These are phyloP conservation scores for Conticribra weissflogii DNA, from an alignment of 108 stramenopile genomes.

Conservation along the genomic window DNA sequence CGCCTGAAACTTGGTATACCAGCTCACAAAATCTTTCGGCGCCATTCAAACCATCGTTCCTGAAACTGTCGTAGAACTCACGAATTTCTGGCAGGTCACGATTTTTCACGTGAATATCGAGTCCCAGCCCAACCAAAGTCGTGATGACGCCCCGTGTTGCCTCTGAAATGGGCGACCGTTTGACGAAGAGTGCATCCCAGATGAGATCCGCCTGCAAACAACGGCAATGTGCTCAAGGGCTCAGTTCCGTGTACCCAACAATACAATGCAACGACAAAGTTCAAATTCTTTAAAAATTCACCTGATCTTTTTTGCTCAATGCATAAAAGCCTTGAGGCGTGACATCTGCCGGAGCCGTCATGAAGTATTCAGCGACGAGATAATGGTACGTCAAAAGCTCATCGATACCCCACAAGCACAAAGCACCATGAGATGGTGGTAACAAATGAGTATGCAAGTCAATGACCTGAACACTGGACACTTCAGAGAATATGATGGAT, in stretches of 20 bases:
- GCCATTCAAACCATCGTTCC: constrained; percentile 53
- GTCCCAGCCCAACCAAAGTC: constrained; percentile 65
- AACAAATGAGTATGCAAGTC: constrained; percentile 94
- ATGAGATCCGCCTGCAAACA: constrained; percentile 61
- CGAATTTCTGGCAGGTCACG: constrained; percentile 80
- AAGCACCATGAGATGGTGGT: constrained; percentile 79
- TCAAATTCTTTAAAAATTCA: no score
- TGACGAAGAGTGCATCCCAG: constrained; percentile 85
- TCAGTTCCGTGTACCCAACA: no score
- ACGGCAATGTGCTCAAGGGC: no score
- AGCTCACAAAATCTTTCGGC: constrained; percentile 56
- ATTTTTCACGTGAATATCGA: constrained; percentile 40
- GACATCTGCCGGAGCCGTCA: constrained; percentile 73
- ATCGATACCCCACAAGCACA: constrained; percentile 91
- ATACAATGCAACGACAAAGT: no score
- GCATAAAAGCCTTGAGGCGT: constrained; percentile 69
- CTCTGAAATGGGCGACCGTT: constrained; percentile 84
- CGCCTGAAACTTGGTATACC: constrained; percentile 65
- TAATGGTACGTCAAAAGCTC: constrained; percentile 94
- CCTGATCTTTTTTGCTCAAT: constrained; percentile 56
- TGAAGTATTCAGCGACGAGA: constrained; percentile 89
- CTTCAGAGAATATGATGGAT: constrained; percentile 63
- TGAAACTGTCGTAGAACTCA: constrained; percentile 52
- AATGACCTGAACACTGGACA: constrained; percentile 59
- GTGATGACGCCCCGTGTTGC: constrained; percentile 88